Evolutionary conservation across 495 filamentous ascomycete genomes (phyloP).

Genomic region (Trichocladium uniseriatum): DNA sequence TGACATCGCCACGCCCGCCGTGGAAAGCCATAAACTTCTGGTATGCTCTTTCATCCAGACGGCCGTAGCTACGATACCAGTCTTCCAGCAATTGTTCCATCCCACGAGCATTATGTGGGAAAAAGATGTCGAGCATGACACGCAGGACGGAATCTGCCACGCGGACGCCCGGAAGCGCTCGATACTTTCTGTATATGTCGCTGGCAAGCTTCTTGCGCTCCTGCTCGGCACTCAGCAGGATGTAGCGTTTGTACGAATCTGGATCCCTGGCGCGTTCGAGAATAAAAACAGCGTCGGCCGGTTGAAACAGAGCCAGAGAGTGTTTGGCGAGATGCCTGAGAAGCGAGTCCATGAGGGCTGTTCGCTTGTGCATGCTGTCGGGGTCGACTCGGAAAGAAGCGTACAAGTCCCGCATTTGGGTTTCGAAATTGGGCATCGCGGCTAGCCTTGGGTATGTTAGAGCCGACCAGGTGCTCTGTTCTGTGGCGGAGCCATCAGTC

Average conservation of each 20-base stretch:
- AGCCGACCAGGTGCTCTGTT: background rate
- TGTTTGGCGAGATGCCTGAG: conserved; percentile 11
- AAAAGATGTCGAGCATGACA: conserved; percentile 27
- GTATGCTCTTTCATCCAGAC: conserved; percentile 36
- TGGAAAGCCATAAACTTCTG: conserved; percentile 42
- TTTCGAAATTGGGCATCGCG: conserved; percentile 2
- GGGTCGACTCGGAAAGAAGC: background rate
- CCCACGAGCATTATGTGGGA: conserved; percentile 29
- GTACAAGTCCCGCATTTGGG: conserved; percentile 6
- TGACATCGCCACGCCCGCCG: conserved; percentile 45
- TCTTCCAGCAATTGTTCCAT: conserved; percentile 47
- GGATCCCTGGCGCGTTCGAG: conserved; percentile 21
- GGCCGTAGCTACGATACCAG: conserved; percentile 35
- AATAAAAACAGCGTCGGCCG: conserved; percentile 15
- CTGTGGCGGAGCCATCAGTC: no score
- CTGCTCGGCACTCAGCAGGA: conserved; percentile 11
- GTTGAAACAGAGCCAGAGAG: conserved; percentile 14
- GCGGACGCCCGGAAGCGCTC: conserved; percentile 19
- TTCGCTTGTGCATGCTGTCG: background rate
- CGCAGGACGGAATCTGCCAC: conserved; percentile 8
- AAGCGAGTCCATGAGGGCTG: conserved; percentile 6
- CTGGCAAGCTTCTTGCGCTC: conserved; percentile 17
- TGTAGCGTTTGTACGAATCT: conserved; percentile 23
- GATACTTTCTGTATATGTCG: conserved; percentile 30
- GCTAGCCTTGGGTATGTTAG: conserved; percentile 4